Evolutionary conservation across 805 yeast species (phyloP).

Genomic region (Barnettozyma pratensis): DNA sequence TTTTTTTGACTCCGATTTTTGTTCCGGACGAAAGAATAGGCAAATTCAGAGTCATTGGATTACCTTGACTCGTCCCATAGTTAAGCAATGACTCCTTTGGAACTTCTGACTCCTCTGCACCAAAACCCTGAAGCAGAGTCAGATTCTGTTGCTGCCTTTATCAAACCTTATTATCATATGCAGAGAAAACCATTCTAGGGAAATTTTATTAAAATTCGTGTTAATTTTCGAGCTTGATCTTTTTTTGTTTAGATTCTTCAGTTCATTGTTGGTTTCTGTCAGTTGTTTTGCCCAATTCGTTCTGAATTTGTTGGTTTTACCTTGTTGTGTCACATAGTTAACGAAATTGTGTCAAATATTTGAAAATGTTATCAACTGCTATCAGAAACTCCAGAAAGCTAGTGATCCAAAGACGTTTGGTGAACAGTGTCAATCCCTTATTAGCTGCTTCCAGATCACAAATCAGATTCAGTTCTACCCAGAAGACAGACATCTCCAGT

Average conservation of each 20-base stretch:
- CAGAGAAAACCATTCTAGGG: neutral
- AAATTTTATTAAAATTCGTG: neutral
- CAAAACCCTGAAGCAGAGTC: neutral
- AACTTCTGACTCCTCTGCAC: neutral
- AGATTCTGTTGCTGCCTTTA: neutral
- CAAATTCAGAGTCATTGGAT: too few species aligned
- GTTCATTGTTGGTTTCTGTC: neutral
- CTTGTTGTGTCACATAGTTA: neutral
- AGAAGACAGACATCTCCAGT: conserved; percentile 51
- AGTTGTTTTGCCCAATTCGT: too few species aligned
- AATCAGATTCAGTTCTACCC: conserved; percentile 14
- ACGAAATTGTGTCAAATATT: neutral
- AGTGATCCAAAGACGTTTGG: neutral
- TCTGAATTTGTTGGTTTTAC: neutral
- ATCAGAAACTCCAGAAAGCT: neutral
- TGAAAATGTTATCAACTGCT: neutral
- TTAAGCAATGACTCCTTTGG: neutral
- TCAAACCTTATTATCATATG: neutral
- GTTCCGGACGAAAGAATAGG: too few species aligned
- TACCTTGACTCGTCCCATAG: too few species aligned
- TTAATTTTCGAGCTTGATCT: neutral
- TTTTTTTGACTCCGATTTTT: too few species aligned
- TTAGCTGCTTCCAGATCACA: neutral
- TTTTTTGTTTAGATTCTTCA: neutral
- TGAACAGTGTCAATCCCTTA: neutral